Evolutionary conservation across 352 stramenopile genomes (phyloP).

Genomic region (Globisporangium barbulae): DNA sequence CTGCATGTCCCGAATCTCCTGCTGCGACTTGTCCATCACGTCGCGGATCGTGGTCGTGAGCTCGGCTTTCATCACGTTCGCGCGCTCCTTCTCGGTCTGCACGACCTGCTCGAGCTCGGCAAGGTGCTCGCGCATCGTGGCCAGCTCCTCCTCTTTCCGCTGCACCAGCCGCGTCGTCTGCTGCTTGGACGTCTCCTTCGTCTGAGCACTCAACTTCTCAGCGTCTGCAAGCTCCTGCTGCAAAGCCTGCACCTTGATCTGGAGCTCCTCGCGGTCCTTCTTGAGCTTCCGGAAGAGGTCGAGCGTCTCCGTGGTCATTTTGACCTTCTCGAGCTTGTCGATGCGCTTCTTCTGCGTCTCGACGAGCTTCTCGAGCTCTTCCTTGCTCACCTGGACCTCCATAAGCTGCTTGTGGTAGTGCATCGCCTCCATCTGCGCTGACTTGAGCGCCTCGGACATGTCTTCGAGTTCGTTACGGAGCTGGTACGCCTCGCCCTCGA

Average conservation of each 20-base stretch:
- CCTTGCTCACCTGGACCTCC: slow-evolving; percentile 35
- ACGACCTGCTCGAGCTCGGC: slow-evolving; percentile 37
- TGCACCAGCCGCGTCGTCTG: slow-evolving; percentile 22
- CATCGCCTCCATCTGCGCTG: slow-evolving; percentile 45
- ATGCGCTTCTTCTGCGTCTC: slow-evolving; percentile 61
- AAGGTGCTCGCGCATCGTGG: slow-evolving; percentile 33
- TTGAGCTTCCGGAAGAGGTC: slow-evolving; percentile 72
- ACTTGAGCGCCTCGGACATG: slow-evolving; percentile 48
- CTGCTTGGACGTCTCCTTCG: slow-evolving; percentile 20
- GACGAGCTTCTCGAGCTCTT: slow-evolving; percentile 41
- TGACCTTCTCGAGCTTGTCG: slow-evolving; percentile 78
- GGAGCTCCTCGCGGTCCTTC: slow-evolving; percentile 46
- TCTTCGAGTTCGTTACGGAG: slow-evolving; percentile 47
- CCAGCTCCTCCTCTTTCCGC: slow-evolving; percentile 45
- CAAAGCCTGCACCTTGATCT: slow-evolving; percentile 36
- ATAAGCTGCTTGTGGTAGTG: slow-evolving; percentile 52
- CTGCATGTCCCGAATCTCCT: slow-evolving; percentile 53
- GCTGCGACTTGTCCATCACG: slow-evolving; percentile 46
- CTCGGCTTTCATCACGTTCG: slow-evolving; percentile 23
- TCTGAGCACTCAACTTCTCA: neutral
- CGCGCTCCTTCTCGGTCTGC: slow-evolving; percentile 32
- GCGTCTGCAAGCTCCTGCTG: slow-evolving; percentile 24
- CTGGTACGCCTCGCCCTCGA: slow-evolving; percentile 49
- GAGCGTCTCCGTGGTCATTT: slow-evolving; percentile 76
- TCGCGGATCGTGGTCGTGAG: slow-evolving; percentile 28